Percentiles rank a stretch among this genome's conserved stretches.
phyloP scores from a whole-genome alignment of 176 grass and related monocot genomes.

The Dactylis glomerata region DNA sequence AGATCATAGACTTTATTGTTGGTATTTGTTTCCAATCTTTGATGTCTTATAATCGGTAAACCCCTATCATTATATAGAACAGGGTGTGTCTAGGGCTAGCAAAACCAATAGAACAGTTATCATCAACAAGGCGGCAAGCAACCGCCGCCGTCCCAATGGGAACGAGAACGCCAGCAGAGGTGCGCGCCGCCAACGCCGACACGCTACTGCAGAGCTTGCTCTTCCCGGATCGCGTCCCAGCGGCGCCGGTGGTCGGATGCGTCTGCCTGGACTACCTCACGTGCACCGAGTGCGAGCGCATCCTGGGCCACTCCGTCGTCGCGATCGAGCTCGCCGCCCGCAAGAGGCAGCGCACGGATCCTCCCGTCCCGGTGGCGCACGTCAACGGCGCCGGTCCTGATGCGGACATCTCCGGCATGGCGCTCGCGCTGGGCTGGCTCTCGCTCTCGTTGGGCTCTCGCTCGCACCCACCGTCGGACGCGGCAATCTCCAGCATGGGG shows the following conservation, averaged over 20 bases:
- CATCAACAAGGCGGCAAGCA: not conserved
- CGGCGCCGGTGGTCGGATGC: conserved; percentile 34
- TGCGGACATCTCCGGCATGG: not conserved
- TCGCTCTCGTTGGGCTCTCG: not conserved
- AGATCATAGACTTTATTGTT: no score
- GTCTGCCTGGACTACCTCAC: conserved; percentile 32
- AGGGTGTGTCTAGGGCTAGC: no score
- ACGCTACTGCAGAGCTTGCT: not conserved
- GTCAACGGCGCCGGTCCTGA: not conserved
- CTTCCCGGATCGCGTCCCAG: conserved; percentile 13
- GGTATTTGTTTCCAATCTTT: no score
- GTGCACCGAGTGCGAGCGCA: conserved; percentile 48
- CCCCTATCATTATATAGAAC: no score
- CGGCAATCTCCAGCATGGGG: not conserved
- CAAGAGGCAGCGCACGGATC: not conserved
- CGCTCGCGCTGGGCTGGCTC: not conserved
- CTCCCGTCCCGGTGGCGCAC: not conserved
- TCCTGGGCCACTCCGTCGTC: conserved; percentile 29
- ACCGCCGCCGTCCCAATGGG: not conserved
- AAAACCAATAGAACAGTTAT: no score
- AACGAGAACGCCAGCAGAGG: not conserved
- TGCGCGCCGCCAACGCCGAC: not conserved
- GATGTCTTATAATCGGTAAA: no score
- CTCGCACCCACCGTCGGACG: not conserved
- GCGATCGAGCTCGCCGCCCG: not conserved